Base-by-base conservation (phyloP, 352 stramenopile species). In the Phytophthora nicotianae region DNA sequence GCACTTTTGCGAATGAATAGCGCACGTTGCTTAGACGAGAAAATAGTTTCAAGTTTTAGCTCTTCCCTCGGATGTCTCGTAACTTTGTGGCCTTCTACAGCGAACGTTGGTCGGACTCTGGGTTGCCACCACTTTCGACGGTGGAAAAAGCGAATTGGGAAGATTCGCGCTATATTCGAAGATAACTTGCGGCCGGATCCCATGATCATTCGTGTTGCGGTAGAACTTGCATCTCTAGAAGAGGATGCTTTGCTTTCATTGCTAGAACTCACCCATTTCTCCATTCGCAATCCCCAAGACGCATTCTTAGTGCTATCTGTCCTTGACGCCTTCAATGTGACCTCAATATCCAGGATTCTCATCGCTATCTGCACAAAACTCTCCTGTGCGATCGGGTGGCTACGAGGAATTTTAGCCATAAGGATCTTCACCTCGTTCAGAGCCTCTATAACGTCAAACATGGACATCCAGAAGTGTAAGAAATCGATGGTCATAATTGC, bases 1-100 rank as follows among this genome's bases (percentile, higher is more conserved):
- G 69, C 51, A 11, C 61, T 76, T 45, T 66, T 57, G 5, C 62
- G 57, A 17, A 80, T 63, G 17, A 74, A 72, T 5, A 60, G 29
- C 10, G 52, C 53, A 9, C 57, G 57, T 35, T 75, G 62, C 13
- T 60, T 20, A 4, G 13, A 32, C 4, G 58, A 63, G 20, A 62
- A 71, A 8, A 71, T 58, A 1, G 40, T 14, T n/a, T 72, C 58
- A 1, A 68, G 50, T 23, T 46, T 35, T 17, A 71, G 16, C 0
- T 23, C 10, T 24, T 5, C 29, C 5, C 5, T 23, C 11, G 51
- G 19, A 20, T 38, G 16, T 3, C 40, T 33, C 8, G 17, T 8
- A n/a, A 1, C 9, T 26, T 35, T 45, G 16, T 26, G 1, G 14
- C 53, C 29, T 27, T 47, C 13, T 5, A 35, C 29, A 35, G 29